Percentiles rank a stretch among this genome's conserved stretches.
Evolutionary conservation across 257 asterid species (phyloP).

Genomic region (Coffea eugenioides): DNA sequence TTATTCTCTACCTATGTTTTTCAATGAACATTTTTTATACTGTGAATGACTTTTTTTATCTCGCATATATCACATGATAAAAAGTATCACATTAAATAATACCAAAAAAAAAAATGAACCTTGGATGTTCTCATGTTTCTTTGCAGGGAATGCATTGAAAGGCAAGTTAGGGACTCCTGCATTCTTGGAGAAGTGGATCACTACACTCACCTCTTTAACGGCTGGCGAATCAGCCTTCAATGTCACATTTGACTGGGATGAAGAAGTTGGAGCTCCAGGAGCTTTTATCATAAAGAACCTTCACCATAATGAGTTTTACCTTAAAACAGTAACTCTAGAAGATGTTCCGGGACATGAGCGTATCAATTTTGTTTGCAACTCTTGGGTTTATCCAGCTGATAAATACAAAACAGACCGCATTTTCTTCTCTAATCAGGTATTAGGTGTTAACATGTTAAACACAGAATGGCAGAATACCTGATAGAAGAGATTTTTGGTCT

Average conservation of each 20-base stretch:
- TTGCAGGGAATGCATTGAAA: constrained; percentile 34
- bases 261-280: constrained; percentile 60
- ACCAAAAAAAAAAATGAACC: neutral
- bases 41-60: too few species aligned
- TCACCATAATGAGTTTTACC: constrained; percentile 70
- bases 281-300: constrained; percentile 51
- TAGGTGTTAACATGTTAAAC: too few species aligned
- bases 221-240: constrained; percentile 38
- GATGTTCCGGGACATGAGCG: constrained; percentile 61
- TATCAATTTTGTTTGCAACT: constrained; percentile 68
- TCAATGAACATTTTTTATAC: too few species aligned
- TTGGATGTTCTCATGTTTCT: neutral
- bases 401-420: constrained; percentile 50
- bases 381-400: constrained; percentile 71
- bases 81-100: neutral
- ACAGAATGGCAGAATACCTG: too few species aligned
- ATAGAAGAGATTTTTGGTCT: neutral
- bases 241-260: constrained; percentile 64
- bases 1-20: too few species aligned
- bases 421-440: constrained; percentile 72
- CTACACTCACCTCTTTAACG: constrained; percentile 23
- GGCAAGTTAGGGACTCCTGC: constrained; percentile 54
- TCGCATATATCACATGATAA: too few species aligned
- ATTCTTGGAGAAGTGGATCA: constrained; percentile 54
- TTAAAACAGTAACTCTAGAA: constrained; percentile 66